Percentiles rank a stretch among this genome's conserved stretches.
phyloP scores from a whole-genome alignment of 352 stramenopile species.

The Globisporangium radiosum region DNA sequence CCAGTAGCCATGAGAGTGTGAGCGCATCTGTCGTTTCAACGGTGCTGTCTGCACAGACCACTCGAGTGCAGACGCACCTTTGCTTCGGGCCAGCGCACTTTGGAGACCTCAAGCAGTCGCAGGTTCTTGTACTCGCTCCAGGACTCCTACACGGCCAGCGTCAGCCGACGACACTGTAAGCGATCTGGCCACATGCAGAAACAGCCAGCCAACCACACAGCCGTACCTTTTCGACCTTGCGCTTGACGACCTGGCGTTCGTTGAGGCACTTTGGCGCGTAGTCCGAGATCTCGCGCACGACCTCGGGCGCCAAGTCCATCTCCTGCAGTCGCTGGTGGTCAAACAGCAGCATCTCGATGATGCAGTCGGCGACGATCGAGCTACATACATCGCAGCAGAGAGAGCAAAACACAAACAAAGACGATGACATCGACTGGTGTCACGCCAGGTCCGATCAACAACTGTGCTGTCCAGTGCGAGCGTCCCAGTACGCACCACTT shows the following conservation, averaged over 20 bases:
- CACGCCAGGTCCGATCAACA: background rate
- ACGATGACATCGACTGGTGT: too few species aligned
- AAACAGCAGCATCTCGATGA: constrained; percentile 67
- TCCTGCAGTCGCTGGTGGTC: constrained; percentile 70
- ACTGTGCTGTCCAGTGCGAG: background rate
- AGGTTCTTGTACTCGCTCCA: constrained; percentile 68
- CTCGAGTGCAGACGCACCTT: constrained; percentile 19
- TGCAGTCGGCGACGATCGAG: constrained; percentile 51
- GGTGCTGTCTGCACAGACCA: too few species aligned
- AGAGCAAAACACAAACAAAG: background rate
- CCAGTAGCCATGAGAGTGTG: background rate
- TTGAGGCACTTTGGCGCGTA: constrained; percentile 50
- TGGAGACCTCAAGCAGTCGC: constrained; percentile 61
- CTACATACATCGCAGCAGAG: constrained; percentile 8
- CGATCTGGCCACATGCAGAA: background rate
- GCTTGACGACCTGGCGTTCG: constrained; percentile 41
- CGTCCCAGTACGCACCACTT: constrained; percentile 31
- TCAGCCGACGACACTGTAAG: background rate
- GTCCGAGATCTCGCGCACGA: constrained; percentile 46
- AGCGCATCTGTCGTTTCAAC: too few species aligned
- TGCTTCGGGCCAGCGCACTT: constrained; percentile 56
- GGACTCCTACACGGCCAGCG: constrained; percentile 26
- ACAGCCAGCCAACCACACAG: background rate
- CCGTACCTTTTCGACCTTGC: constrained; percentile 30
- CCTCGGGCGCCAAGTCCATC: constrained; percentile 57